Conservation (phyloP, 140 eudicot genomes). For the Erigeron philadelphicus region DNA sequence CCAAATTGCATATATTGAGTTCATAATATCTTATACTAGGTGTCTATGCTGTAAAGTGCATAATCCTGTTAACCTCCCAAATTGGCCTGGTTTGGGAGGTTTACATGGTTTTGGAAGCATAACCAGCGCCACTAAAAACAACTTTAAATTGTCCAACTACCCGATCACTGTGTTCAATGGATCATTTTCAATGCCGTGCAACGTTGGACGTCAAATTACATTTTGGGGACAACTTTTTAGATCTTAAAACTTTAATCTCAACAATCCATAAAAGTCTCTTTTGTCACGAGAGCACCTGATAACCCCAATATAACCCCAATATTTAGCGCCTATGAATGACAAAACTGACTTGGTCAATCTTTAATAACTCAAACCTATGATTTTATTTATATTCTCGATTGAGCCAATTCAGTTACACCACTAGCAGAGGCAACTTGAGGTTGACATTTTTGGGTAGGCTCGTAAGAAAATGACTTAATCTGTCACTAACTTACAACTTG, state of each 20-base stretch:
- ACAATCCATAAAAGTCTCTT: not conserved
- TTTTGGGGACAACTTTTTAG: not conserved
- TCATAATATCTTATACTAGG: no score
- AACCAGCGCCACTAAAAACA: not conserved
- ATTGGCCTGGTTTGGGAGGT: no score
- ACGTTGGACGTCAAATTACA: not conserved
- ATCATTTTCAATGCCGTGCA: not conserved
- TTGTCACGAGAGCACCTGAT: no score
- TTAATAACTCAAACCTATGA: not conserved
- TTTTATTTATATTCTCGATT: not conserved
- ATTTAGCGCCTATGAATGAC: not conserved
- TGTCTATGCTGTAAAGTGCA: no score
- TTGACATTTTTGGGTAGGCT: not conserved
- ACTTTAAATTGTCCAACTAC: not conserved
- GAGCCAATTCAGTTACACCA: not conserved
- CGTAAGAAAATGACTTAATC: not conserved
- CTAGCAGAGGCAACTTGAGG: constrained; percentile 4
- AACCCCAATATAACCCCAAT: no score
- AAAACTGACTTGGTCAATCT: not conserved
- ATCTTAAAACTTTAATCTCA: not conserved
- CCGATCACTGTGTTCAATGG: not conserved
- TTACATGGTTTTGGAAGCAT: not conserved
- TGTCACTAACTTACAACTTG: no score
- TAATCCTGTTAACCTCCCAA: no score
- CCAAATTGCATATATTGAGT: no score